A percentile compares a stretch with the other conserved stretches of the same genome.
Evolutionary conservation across 2,329 filamentous ascomycete genomes (phyloP).

Genomic region (Alternaria rosae): DNA sequence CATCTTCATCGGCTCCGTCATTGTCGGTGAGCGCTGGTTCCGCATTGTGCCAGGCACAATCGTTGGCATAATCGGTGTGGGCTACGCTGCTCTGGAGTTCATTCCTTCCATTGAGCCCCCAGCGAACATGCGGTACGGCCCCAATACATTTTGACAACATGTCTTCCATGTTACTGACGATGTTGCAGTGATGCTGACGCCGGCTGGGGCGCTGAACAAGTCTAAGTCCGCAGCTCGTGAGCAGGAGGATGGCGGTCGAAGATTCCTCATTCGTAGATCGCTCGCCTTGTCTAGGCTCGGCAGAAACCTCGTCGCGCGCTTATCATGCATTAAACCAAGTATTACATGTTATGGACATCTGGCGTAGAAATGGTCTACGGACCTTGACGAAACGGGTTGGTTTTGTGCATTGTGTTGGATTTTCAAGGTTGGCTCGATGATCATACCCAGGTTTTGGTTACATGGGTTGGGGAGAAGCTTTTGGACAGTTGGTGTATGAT

Average conservation of each 20-base stretch:
- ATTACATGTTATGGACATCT: constrained; percentile 11
- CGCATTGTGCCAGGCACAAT: constrained; percentile 79
- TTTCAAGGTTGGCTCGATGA: background rate
- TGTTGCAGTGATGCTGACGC: constrained; percentile 57
- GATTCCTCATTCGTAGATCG: constrained; percentile 24
- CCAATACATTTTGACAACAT: background rate
- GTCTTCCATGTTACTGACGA: constrained; percentile 13
- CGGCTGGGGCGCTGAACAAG: constrained; percentile 62
- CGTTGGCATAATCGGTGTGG: constrained; percentile 79
- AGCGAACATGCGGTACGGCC: constrained; percentile 59
- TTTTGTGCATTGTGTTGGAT: background rate
- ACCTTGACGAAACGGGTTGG: background rate
- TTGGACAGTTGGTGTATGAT: constrained; percentile 19
- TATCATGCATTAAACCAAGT: constrained; percentile 24
- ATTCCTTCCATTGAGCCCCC: constrained; percentile 61
- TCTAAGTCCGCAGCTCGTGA: constrained; percentile 45
- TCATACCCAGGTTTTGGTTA: constrained; percentile 8
- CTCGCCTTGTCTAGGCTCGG: constrained; percentile 9
- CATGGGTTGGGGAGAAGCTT: background rate
- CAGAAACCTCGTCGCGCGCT: constrained; percentile 5
- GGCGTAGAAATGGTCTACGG: background rate
- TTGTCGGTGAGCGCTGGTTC: constrained; percentile 72
- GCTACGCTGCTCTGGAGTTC: constrained; percentile 67
- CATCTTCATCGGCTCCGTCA: constrained; percentile 88
- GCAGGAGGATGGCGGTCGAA: constrained; percentile 37